These are phyloP conservation scores for Cymbopogon flexuosus DNA, from an alignment of 202 grass and related monocot genomes.

Conservation along the genomic window DNA sequence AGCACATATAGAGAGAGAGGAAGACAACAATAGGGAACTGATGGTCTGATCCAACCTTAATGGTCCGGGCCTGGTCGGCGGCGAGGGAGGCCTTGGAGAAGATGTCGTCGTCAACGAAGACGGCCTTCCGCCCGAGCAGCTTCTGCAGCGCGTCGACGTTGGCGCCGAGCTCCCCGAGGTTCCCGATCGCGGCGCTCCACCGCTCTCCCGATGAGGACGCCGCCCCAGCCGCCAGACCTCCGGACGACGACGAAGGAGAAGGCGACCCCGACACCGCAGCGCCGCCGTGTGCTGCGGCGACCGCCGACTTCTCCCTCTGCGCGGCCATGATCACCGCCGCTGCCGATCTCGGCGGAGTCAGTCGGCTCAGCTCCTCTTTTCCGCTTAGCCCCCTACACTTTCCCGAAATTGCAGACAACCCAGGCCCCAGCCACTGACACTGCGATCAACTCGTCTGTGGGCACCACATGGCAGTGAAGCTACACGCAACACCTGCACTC, in stretches of 20 bases:
- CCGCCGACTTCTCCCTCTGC: conserved; percentile 44
- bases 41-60: conserved; percentile 33
- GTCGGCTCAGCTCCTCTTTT: neutral
- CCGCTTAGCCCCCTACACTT: neutral
- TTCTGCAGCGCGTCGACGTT: conserved; percentile 80
- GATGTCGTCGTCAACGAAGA: conserved; percentile 83
- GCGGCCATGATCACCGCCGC: conserved; percentile 40
- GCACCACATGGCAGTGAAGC: neutral
- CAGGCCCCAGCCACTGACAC: neutral
- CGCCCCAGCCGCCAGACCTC: neutral
- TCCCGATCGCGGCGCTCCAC: conserved; percentile 72
- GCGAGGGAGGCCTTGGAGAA: conserved; percentile 81
- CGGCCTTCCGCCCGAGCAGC: conserved; percentile 65
- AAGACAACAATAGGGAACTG: neutral
- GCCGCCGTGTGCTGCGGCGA: neutral
- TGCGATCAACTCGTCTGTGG: too few relatives aligned
- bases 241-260: neutral
- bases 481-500: neutral
- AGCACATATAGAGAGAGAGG: neutral
- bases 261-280: neutral
- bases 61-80: conserved; percentile 75
- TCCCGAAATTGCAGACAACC: neutral
- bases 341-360: conserved; percentile 8
- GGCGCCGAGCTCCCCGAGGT: conserved; percentile 65
- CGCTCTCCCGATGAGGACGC: conserved; percentile 39